Evolutionary conservation across 179 eudicot species (phyloP).

Genomic region (Carnegiea gigantea): DNA sequence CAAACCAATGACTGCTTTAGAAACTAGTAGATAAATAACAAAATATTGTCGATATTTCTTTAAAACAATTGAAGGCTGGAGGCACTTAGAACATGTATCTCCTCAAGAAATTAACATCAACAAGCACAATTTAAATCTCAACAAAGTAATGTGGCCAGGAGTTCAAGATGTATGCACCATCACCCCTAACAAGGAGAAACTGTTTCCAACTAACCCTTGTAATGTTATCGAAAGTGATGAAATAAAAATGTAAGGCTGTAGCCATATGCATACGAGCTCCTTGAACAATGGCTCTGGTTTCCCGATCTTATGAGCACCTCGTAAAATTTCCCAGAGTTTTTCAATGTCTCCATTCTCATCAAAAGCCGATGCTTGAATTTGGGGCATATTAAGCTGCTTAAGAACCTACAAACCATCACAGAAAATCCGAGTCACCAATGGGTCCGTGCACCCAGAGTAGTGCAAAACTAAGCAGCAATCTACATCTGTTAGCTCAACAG

Average conservation of each 20-base stretch:
- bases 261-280: slow-evolving; percentile 60
- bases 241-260: background rate
- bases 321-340: slow-evolving; percentile 72
- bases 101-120: background rate
- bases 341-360: slow-evolving; percentile 57
- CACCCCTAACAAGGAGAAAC: background rate
- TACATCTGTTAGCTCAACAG: slow-evolving; percentile 49
- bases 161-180: background rate
- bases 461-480: background rate
- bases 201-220: background rate
- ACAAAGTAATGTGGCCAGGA: background rate
- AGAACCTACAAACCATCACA: slow-evolving; percentile 56
- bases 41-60: too few species aligned
- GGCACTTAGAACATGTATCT: background rate
- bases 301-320: slow-evolving; percentile 78
- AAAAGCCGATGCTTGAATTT: slow-evolving; percentile 54
- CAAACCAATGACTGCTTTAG: too few species aligned
- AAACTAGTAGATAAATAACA: too few species aligned
- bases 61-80: background rate
- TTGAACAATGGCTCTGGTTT: slow-evolving; percentile 82
- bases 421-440: slow-evolving; percentile 15
- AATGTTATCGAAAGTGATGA: background rate
- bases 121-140: background rate
- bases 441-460: background rate
- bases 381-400: slow-evolving; percentile 76